A percentile compares a stretch with the other conserved stretches of the same genome.
Evolutionary conservation across 345 rosid genomes (phyloP).

Genomic region (Turnera subulata): DNA sequence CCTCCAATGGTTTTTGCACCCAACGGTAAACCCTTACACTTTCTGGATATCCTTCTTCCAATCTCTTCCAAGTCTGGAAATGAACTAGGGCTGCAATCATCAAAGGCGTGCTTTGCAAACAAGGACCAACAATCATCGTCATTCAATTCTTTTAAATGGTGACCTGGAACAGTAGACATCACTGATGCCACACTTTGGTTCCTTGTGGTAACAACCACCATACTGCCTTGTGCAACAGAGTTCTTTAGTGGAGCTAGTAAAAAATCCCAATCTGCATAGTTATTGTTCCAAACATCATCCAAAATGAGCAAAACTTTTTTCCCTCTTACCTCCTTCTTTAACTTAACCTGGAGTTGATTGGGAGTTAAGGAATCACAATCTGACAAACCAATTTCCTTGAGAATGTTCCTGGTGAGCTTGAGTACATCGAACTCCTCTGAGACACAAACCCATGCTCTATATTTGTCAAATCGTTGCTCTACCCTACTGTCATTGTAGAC

Average conservation of each 20-base stretch:
- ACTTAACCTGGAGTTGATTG: background rate
- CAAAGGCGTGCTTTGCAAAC: slow-evolving; percentile 8
- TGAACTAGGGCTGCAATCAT: background rate
- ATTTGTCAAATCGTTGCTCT: background rate
- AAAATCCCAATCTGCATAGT: background rate
- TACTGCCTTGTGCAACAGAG: slow-evolving; percentile 3
- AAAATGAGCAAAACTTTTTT: background rate
- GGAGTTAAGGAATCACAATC: background rate
- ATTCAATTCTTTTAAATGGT: background rate
- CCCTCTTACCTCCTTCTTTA: background rate
- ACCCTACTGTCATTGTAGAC: background rate
- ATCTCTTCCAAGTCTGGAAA: background rate
- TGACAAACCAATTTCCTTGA: too few relatives aligned
- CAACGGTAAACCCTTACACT: slow-evolving; percentile 8
- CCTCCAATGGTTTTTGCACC: slow-evolving; percentile 1
- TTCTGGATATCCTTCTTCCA: slow-evolving; percentile 1
- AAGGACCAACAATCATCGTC: slow-evolving; percentile 2
- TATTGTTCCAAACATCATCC: background rate
- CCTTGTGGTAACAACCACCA: slow-evolving; percentile 3
- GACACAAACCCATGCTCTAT: slow-evolving; percentile 6
- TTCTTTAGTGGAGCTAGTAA: background rate
- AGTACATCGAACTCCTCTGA: slow-evolving; percentile 7
- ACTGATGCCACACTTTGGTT: background rate
- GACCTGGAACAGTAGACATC: background rate
- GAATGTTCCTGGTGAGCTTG: too few relatives aligned